Conservation (phyloP, 2,329 filamentous ascomycete genomes). For the Sporothrix brunneoviolacea region DNA sequence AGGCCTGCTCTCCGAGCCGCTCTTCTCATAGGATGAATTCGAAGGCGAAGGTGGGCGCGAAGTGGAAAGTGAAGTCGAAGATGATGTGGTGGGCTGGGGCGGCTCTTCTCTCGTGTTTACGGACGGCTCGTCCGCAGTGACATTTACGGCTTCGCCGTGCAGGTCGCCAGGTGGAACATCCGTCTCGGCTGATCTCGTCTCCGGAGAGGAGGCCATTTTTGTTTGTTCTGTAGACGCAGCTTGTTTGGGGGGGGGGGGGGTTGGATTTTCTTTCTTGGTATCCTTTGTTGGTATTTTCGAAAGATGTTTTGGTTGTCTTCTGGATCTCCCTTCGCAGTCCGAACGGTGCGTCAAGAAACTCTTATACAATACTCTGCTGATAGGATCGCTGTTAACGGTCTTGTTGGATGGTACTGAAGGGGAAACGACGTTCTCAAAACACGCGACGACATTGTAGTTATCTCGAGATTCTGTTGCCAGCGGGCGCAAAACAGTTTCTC, state of each 20-base stretch:
- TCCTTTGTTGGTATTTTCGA: too few relatives aligned
- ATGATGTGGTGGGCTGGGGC: too few relatives aligned
- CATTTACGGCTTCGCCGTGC: background rate
- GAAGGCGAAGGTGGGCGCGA: background rate
- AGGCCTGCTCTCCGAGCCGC: too few relatives aligned
- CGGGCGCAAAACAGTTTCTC: constrained; percentile 2
- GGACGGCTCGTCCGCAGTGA: background rate
- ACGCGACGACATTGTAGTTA: background rate
- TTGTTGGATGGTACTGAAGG: background rate
- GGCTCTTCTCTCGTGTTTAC: too few relatives aligned
- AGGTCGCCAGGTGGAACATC: background rate
- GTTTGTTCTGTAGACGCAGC: too few relatives aligned
- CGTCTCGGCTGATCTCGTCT: background rate
- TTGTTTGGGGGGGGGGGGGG: too few relatives aligned
- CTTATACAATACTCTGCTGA: background rate
- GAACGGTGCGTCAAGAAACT: background rate
- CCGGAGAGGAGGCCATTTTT: constrained; percentile 5
- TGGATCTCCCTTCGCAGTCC: too few relatives aligned
- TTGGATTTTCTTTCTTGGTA: too few relatives aligned
- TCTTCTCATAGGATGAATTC: background rate
- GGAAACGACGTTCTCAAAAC: background rate
- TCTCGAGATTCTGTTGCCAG: constrained; percentile 1
- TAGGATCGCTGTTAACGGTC: constrained; percentile 4
- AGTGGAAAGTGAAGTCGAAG: too few relatives aligned
- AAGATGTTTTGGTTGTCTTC: too few relatives aligned